Evolutionary conservation across 495 filamentous ascomycete species (phyloP).

Genomic region (Tuber brumale): DNA sequence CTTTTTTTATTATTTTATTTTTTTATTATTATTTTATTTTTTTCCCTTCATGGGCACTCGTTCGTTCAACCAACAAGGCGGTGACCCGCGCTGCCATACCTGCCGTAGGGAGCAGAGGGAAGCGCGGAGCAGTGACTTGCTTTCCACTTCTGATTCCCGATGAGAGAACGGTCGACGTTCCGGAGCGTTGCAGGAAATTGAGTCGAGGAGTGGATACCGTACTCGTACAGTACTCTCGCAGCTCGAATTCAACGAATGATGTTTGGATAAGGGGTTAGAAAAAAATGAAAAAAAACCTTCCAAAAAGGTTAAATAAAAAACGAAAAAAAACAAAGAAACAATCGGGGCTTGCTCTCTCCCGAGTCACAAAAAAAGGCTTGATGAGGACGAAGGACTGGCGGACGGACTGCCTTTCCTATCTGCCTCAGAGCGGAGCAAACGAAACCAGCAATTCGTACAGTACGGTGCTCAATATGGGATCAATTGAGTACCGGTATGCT

Average conservation of each 20-base stretch:
- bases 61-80: background rate
- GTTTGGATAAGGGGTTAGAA: background rate
- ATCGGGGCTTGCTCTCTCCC: background rate
- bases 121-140: background rate
- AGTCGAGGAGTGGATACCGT: background rate
- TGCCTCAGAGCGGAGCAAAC: background rate
- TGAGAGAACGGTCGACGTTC: constrained; percentile 2
- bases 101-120: background rate
- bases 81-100: background rate
- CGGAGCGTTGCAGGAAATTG: background rate
- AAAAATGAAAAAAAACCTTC: background rate
- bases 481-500: background rate
- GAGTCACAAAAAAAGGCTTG: background rate
- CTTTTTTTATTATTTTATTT: constrained; percentile 17
- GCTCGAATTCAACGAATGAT: background rate
- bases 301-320: background rate
- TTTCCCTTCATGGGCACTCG: background rate
- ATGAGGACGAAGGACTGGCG: background rate
- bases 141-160: constrained; percentile 2
- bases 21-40: background rate
- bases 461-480: background rate
- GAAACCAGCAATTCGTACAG: background rate
- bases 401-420: background rate
- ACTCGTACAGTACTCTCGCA: no score
- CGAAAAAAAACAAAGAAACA: background rate